Evolutionary conservation across 768 basidiomycete species (phyloP), one percentile per base, ranked within the genome.

Genomic region (Glaciozyma antarctica): DNA sequence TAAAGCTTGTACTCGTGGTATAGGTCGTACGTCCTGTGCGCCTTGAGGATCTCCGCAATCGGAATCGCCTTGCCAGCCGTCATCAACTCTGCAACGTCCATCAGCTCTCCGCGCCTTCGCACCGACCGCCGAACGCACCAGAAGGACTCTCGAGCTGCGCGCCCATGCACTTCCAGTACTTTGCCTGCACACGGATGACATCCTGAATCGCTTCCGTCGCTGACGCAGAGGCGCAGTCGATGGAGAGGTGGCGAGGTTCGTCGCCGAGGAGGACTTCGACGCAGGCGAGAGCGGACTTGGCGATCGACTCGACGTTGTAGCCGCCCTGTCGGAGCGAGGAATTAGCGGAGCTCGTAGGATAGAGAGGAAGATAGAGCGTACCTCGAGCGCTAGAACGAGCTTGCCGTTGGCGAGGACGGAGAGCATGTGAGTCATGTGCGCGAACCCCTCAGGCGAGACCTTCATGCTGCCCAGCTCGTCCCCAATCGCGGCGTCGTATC

Each of bases 391-490:
- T 38, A 94, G 90, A 16, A 94, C 89, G 21, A 99, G 72, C 72
- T 85, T 88, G 4, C 95, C 95, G 12, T 84, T 83, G 28, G 94
- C 94, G 22, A 99, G 80, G 26, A 87, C 84, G 48, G 85, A 83
- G 13, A 99, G 81, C 90, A 99, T 94, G 74, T 97, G 88, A 9
- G 95, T 95, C 93, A 99, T 98, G 72, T 98, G 95, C 0, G 91
- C 91, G 76, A 91, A 99, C 7, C 93, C 95, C 22, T 85, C 82
- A 1, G 95, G 95, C 7, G 88, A 82, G 65, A 99, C 93, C 70
- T 85, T 80, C 72, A 93, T 97, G 77, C 87, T 87, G 44, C 95
- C 95, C 6, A 99, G 81, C 45, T 85, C 84, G 73, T 99, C 95
- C 5, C 95, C 95, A 34, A 82, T 83, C 1, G 95, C 95, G 13